Evolutionary conservation across 2,329 filamentous ascomycete genomes (phyloP).

Genomic region (Seiridium unicorne): DNA sequence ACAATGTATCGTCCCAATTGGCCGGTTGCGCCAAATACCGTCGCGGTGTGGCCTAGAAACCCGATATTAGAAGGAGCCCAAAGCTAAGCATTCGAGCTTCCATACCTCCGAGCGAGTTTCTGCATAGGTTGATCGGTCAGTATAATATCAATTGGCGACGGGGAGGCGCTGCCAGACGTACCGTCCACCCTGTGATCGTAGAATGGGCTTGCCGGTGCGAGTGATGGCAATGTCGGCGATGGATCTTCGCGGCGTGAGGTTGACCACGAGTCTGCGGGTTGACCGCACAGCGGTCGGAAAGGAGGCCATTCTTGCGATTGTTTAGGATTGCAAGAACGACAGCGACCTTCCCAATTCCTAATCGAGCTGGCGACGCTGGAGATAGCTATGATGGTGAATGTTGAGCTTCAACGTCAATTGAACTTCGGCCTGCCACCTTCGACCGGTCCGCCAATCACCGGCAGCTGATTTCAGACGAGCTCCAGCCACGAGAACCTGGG

Average conservation of each 20-base stretch:
- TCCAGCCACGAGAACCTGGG: neutral
- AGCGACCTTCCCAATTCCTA: conserved; percentile 26
- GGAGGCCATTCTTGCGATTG: conserved; percentile 49
- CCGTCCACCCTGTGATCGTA: conserved; percentile 87
- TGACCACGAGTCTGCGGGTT: conserved; percentile 44
- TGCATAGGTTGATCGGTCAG: conserved; percentile 32
- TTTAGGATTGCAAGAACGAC: conserved; percentile 29
- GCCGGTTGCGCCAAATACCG: conserved; percentile 96
- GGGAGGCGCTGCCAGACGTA: conserved; percentile 41
- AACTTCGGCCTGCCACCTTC: conserved; percentile 1
- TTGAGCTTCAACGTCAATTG: conserved; percentile 9
- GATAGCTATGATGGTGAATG: neutral
- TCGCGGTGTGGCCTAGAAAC: conserved; percentile 83
- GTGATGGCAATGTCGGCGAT: conserved; percentile 89
- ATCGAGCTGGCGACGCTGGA: conserved; percentile 15
- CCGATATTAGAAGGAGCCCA: neutral
- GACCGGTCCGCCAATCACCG: conserved; percentile 12
- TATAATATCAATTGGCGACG: conserved; percentile 18
- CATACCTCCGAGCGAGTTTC: conserved; percentile 83
- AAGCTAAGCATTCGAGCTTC: neutral
- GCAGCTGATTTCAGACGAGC: conserved; percentile 7
- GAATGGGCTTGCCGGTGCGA: conserved; percentile 91
- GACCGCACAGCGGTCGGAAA: conserved; percentile 57
- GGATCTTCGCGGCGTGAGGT: conserved; percentile 48
- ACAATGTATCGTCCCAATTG: conserved; percentile 97